Evolutionary conservation across 768 basidiomycete genomes (phyloP).

Genomic region (Serpula lacrymans): DNA sequence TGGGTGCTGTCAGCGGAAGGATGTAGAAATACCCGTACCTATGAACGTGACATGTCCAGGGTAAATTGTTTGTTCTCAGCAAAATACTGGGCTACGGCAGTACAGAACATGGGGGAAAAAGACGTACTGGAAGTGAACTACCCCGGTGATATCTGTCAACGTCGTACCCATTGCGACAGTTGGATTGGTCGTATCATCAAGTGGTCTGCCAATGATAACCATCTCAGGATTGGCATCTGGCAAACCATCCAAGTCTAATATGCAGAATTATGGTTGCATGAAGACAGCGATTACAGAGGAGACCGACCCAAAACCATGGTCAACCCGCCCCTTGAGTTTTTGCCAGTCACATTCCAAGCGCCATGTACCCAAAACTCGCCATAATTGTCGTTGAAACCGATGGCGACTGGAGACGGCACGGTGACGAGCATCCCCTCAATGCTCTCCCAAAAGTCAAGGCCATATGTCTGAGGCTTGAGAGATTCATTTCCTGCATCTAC

Average conservation of each 20-base stretch:
- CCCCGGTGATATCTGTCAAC: constrained; percentile 50
- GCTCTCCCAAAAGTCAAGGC: constrained; percentile 64
- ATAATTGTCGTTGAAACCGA: constrained; percentile 49
- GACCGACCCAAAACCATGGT: constrained; percentile 44
- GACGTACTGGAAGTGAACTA: constrained; percentile 50
- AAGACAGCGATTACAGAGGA: not conserved
- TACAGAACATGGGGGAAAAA: constrained; percentile 1
- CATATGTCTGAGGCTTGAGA: constrained; percentile 48
- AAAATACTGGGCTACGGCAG: not conserved
- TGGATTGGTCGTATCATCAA: constrained; percentile 54
- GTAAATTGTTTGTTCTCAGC: not conserved
- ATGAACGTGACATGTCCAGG: too few species aligned
- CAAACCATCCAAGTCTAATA: constrained; percentile 42
- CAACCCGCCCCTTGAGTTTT: constrained; percentile 54
- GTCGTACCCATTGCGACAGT: constrained; percentile 41
- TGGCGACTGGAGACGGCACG: constrained; percentile 43
- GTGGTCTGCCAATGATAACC: constrained; percentile 49
- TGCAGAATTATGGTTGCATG: constrained; percentile 2
- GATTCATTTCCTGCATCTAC: constrained; percentile 44
- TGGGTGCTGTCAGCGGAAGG: constrained; percentile 53
- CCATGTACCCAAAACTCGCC: constrained; percentile 61
- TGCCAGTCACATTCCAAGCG: constrained; percentile 52
- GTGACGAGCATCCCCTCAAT: constrained; percentile 57
- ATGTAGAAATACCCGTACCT: constrained; percentile 53
- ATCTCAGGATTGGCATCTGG: constrained; percentile 59